Percentiles rank a stretch among this genome's conserved stretches.
Evolutionary conservation across 345 rosid genomes (phyloP).

Genomic region (Lepidium aucheri): DNA sequence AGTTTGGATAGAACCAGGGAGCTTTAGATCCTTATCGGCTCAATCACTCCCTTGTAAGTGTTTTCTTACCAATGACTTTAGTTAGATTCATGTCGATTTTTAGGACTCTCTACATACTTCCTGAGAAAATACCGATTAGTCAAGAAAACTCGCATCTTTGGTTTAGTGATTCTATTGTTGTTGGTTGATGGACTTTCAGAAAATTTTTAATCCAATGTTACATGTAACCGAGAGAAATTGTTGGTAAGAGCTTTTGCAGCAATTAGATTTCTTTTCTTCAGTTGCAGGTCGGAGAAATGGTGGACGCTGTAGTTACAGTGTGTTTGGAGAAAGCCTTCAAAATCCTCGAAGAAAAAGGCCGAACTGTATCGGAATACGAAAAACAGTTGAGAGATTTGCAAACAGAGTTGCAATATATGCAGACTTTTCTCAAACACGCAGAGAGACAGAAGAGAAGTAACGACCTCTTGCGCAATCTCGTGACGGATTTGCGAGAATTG

Average conservation of each 20-base stretch:
- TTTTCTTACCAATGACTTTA: not conserved
- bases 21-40: slow-evolving; percentile 11
- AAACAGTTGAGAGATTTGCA: slow-evolving; percentile 8
- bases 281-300: slow-evolving; percentile 17
- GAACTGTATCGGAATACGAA: slow-evolving; percentile 17
- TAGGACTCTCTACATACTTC: not conserved
- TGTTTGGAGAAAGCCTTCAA: slow-evolving; percentile 15
- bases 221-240: not conserved
- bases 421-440: slow-evolving; percentile 26
- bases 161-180: not conserved
- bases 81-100: not conserved
- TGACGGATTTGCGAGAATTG: slow-evolving; percentile 14
- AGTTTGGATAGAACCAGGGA: not conserved
- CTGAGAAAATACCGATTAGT: not conserved
- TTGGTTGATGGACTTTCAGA: not conserved
- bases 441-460: slow-evolving; percentile 23
- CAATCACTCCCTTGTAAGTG: too few relatives aligned
- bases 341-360: slow-evolving; percentile 23
- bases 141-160: slow-evolving; percentile 1
- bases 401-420: slow-evolving; percentile 21
- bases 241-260: not conserved
- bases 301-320: slow-evolving; percentile 30
- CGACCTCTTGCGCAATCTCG: not conserved
- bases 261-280: not conserved
- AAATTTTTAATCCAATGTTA: not conserved